Evolutionary conservation across 1,284 basidiomycete species (phyloP).

Genomic region (Cutaneotrichosporon sp.): DNA sequence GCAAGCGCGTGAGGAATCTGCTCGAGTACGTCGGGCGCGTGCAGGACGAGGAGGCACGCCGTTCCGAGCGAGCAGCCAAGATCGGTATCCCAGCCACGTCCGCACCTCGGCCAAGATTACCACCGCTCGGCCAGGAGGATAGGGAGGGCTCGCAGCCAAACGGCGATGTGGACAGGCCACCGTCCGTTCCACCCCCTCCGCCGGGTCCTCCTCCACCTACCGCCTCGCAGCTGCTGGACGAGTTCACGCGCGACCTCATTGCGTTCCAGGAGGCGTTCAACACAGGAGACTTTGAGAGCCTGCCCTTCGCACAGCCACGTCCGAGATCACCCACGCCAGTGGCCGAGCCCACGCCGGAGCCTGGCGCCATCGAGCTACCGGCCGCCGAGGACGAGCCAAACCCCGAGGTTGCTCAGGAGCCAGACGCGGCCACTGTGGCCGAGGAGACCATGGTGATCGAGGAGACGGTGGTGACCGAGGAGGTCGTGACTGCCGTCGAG

Average conservation of each 20-base stretch:
- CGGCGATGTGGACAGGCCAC: slow-evolving; percentile 3
- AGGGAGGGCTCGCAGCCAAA: slow-evolving; percentile 13
- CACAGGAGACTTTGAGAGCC: slow-evolving; percentile 49
- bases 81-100: slow-evolving; percentile 55
- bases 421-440: background rate
- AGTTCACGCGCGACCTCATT: slow-evolving; percentile 81
- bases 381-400: background rate
- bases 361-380: background rate
- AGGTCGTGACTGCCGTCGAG: background rate
- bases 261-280: slow-evolving; percentile 84
- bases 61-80: slow-evolving; percentile 67
- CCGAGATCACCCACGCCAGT: slow-evolving; percentile 7
- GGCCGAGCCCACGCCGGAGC: slow-evolving; percentile 2
- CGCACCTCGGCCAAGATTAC: slow-evolving; percentile 15
- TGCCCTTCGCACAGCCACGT: slow-evolving; percentile 29
- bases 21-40: slow-evolving; percentile 74
- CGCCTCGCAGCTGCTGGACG: slow-evolving; percentile 81
- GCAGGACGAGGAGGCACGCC: slow-evolving; percentile 72
- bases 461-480: slow-evolving; percentile 2
- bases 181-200: background rate
- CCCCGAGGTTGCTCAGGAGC: background rate
- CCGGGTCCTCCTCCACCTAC: slow-evolving; percentile 16
- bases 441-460: background rate
- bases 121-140: no score
- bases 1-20: slow-evolving; percentile 86